A percentile compares a stretch with the other conserved stretches of the same genome.
Evolutionary conservation across 2,329 filamentous ascomycete species (phyloP).

Genomic region (Botryotinia globosa): DNA sequence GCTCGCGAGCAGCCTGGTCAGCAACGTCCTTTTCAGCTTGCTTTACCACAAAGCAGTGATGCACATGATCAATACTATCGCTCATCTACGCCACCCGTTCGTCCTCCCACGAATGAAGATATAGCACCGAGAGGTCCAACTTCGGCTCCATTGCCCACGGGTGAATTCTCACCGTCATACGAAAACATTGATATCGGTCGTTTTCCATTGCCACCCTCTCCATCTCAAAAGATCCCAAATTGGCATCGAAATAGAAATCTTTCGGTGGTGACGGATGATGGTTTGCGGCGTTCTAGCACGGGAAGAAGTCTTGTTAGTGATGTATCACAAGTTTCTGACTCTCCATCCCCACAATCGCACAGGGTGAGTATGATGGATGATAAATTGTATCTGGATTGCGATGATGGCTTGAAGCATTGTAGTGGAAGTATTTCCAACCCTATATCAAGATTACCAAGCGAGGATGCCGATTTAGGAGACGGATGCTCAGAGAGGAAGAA

Average conservation of each 20-base stretch:
- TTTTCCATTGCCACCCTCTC: slow-evolving; percentile 11
- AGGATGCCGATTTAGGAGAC: neutral
- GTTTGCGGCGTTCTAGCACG: neutral
- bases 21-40: slow-evolving; percentile 37
- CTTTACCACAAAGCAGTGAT: slow-evolving; percentile 30
- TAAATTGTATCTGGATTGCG: slow-evolving; percentile 12
- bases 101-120: slow-evolving; percentile 13
- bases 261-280: neutral
- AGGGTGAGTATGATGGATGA: slow-evolving; percentile 14
- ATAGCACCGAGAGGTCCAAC: neutral
- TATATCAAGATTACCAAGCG: neutral
- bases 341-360: neutral
- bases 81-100: slow-evolving; percentile 28
- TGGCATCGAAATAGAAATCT: neutral
- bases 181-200: slow-evolving; percentile 14
- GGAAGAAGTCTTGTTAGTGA: slow-evolving; percentile 51
- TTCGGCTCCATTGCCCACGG: neutral
- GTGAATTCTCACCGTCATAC: neutral
- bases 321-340: slow-evolving; percentile 29
- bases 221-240: neutral
- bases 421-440: neutral
- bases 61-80: slow-evolving; percentile 10
- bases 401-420: neutral
- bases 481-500: neutral
- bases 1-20: slow-evolving; percentile 32